phyloP scores from a whole-genome alignment of 1,284 basidiomycete species.

The Leucoagaricus sp. region DNA sequence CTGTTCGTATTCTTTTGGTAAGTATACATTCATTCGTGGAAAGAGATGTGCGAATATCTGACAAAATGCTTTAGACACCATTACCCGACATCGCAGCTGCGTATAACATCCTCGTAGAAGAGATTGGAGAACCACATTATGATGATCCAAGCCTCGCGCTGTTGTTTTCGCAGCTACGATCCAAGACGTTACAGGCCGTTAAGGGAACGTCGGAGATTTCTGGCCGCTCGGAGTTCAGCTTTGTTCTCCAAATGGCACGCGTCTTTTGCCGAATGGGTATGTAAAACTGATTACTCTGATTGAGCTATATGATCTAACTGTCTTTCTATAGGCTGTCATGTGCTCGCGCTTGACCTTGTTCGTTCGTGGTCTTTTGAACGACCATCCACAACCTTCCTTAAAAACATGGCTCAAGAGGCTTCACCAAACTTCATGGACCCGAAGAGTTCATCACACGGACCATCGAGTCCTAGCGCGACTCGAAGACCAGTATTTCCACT shows the following conservation, averaged over 20 bases:
- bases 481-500: slow-evolving; percentile 53
- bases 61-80: slow-evolving; percentile 58
- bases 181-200: slow-evolving; percentile 88
- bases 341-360: slow-evolving; percentile 83
- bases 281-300: slow-evolving; percentile 26
- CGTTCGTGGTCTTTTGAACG: slow-evolving; percentile 90
- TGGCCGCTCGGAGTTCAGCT: slow-evolving; percentile 86
- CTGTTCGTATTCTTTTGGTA: slow-evolving; percentile 83
- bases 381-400: slow-evolving; percentile 46
- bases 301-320: background rate
- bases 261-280: slow-evolving; percentile 92
- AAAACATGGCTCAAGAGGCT: slow-evolving; percentile 14
- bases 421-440: background rate
- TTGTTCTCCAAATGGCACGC: slow-evolving; percentile 89
- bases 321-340: slow-evolving; percentile 77
- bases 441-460: slow-evolving; percentile 18
- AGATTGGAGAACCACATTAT: slow-evolving; percentile 84
- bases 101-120: slow-evolving; percentile 52
- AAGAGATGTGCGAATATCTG: background rate
- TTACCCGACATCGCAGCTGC: slow-evolving; percentile 67
- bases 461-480: slow-evolving; percentile 42
- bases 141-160: slow-evolving; percentile 91
- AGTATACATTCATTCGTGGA: slow-evolving; percentile 22
- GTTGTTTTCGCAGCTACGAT: slow-evolving; percentile 87
- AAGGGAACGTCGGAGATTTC: slow-evolving; percentile 91